Percentiles rank a stretch among this genome's conserved stretches.
Evolutionary conservation across 495 filamentous ascomycete species (phyloP).

Genomic region (Hypoxylon lienhwacheense): DNA sequence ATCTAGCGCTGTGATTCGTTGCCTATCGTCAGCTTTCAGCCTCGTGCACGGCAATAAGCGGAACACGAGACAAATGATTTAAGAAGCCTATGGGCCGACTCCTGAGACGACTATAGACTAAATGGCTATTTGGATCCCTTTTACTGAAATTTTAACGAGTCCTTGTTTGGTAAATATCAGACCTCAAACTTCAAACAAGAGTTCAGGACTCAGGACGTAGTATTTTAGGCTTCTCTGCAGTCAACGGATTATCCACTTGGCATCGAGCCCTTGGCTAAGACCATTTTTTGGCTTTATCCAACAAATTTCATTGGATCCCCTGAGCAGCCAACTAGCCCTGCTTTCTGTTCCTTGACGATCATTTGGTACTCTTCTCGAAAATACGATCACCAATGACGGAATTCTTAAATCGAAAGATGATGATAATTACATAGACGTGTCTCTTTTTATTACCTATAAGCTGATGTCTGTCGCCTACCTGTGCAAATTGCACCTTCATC

Average conservation of each 20-base stretch:
- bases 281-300: not conserved
- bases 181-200: constrained; percentile 6
- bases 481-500: constrained; percentile 7
- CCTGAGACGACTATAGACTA: not conserved
- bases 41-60: constrained; percentile 10
- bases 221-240: constrained; percentile 2
- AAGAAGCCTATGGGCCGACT: constrained; percentile 17
- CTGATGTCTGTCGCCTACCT: constrained; percentile 1
- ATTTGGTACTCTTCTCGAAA: constrained; percentile 24
- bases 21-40: constrained; percentile 32
- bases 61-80: constrained; percentile 13
- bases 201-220: constrained; percentile 10
- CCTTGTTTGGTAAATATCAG: constrained; percentile 10
- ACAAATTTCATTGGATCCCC: constrained; percentile 26
- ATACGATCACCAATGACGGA: constrained; percentile 21
- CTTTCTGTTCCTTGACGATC: constrained; percentile 23
- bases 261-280: constrained; percentile 15
- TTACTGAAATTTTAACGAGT: constrained; percentile 3
- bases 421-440: constrained; percentile 1
- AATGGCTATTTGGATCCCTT: no score
- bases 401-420: constrained; percentile 11
- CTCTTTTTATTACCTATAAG: constrained; percentile 20
- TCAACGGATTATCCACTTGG: constrained; percentile 23
- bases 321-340: constrained; percentile 17
- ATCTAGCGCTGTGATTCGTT: constrained; percentile 37